Evolutionary conservation across 2,329 filamentous ascomycete genomes (phyloP), one percentile per base, ranked within the genome.

Genomic region (Diaporthe caulivora): DNA sequence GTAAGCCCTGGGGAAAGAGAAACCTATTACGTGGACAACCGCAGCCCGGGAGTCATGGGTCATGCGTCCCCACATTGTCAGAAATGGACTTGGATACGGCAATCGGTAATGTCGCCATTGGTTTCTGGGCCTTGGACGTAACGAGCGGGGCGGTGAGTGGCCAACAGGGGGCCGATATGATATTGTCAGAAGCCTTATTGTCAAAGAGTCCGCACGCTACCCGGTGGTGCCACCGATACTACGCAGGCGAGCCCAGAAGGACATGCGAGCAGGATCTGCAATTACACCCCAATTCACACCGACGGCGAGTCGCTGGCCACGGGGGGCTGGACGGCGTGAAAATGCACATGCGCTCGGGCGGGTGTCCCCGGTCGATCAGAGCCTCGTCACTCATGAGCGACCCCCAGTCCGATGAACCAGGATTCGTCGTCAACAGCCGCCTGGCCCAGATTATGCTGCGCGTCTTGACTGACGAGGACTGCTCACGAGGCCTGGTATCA

Each of bases 51-150:
- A 49, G 29, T 24, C 31, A 40, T 51, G 62, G 47, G 44, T 51
- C 44, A 53, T 26, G 47, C n/a, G 51, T 53, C 62, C 31, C 44
- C 60, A 49, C 26, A 51, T 10, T 37, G 13, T 34, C 42, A 65
- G 60, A 51, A 8, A 10, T 51, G 60, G 40, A 37, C 57, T 65
- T 47, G 57, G 72, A 70, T 53, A 73, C 24, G 49, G 47, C 21
- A 37, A 37, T 40, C 47, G 57, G 57, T 49, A 49, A 58, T 58
- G 57, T 73, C 58, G 68, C 58, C 68, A 67, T 73, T 67, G 55
- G 42, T 29, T 18, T 11, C 17, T 34, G 18, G 34, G 13, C 17
- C 57, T 67, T 51, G 29, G 44, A 51, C 31, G 15, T 13, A 21
- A 21, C 51, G 24, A n/a, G 62, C 62, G 47, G 44, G 62, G 62